Conservation (phyloP, 805 yeast species). For the Lipomyces kockii region DNA sequence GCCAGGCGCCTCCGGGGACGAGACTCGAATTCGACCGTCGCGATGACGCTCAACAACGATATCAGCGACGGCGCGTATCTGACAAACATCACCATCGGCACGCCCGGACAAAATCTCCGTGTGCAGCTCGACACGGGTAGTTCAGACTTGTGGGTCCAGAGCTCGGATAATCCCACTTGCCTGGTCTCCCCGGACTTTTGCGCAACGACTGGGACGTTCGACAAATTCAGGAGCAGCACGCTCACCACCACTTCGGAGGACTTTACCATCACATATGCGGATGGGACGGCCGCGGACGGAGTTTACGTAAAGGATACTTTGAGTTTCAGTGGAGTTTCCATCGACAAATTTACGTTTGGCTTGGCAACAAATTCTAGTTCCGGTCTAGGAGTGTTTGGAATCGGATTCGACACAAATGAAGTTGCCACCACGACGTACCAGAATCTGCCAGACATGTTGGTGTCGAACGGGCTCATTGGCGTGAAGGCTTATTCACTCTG, state of each 20-base stretch:
- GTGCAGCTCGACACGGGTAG: conserved; percentile 77
- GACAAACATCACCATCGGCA: conserved; percentile 54
- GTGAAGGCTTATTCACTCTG: conserved; percentile 54
- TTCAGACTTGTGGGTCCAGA: conserved; percentile 69
- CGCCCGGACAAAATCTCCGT: conserved; percentile 56
- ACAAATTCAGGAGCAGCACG: conserved; percentile 34
- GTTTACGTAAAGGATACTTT: conserved; percentile 68
- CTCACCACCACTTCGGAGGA: conserved; percentile 34
- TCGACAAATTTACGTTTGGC: conserved; percentile 67
- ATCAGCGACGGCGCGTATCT: conserved; percentile 40
- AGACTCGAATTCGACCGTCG: conserved; percentile 18
- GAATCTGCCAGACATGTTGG: conserved; percentile 46
- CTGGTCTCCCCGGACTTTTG: conserved; percentile 31
- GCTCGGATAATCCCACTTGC: conserved; percentile 52
- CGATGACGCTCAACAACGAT: conserved; percentile 39
- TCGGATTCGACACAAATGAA: conserved; percentile 47
- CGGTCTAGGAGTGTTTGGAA: conserved; percentile 55
- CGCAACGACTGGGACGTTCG: conserved; percentile 42
- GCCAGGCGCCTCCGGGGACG: conserved; percentile 1
- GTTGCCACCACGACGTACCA: conserved; percentile 39
- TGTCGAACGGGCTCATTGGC: conserved; percentile 50
- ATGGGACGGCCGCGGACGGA: conserved; percentile 56
- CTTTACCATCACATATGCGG: conserved; percentile 52
- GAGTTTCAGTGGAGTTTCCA: conserved; percentile 53
- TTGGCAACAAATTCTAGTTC: conserved; percentile 70